Percentiles rank a stretch among this genome's conserved stretches.
Conservation (phyloP, 1,139 yeast genomes). For the Tardiomyces blankii region DNA sequence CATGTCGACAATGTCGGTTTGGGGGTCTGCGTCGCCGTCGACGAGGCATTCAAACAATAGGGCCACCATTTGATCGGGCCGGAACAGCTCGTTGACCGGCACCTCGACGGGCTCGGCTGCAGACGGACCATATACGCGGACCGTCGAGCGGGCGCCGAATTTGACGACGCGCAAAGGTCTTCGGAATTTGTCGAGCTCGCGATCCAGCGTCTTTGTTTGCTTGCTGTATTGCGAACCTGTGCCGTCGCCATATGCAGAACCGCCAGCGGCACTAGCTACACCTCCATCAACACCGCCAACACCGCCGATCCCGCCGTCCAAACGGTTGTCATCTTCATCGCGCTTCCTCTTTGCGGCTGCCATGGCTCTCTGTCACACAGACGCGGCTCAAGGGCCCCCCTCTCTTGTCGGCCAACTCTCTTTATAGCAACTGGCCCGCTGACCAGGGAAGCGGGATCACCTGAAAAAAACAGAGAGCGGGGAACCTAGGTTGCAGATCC, state of each 20-base stretch:
- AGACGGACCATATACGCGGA: neutral
- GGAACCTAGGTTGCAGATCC: neutral
- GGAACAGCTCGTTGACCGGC: neutral
- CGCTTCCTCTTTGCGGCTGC: neutral
- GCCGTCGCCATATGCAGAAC: neutral
- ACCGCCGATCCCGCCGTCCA: neutral
- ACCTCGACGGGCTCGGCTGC: neutral
- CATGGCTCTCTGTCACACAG: neutral
- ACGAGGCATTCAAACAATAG: neutral
- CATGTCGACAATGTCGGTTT: neutral
- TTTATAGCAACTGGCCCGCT: no score
- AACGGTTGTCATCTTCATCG: neutral
- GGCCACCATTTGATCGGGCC: neutral
- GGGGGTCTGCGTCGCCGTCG: neutral
- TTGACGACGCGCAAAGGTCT: neutral
- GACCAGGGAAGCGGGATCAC: no score
- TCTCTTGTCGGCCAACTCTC: no score
- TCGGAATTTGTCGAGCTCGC: neutral
- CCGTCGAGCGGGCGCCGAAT: neutral
- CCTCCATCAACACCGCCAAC: neutral
- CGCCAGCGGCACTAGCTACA: no score
- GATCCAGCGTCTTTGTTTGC: neutral
- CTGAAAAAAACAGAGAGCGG: neutral
- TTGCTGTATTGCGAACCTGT: neutral
- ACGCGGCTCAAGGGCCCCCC: no score